Conservation (phyloP, 108 stramenopile species). For the Nannochloropsis gaditana region DNA sequence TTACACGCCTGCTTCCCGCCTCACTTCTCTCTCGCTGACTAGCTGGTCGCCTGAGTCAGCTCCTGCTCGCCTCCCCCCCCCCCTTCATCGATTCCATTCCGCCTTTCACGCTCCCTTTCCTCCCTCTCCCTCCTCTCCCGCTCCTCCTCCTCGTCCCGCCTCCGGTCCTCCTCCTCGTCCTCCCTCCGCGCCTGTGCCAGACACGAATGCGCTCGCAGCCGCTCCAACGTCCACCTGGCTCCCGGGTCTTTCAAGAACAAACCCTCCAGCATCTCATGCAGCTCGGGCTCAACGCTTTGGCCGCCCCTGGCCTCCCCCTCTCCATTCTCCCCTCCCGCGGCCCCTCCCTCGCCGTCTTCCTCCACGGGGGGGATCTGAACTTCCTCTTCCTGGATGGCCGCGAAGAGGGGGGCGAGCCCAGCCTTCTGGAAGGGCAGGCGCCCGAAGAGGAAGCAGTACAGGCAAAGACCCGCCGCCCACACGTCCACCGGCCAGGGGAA, state of each 20-base stretch:
- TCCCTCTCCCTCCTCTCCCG: not conserved
- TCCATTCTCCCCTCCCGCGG: conserved; percentile 20
- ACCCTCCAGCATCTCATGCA: conserved; percentile 30
- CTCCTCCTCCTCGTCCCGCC: not conserved
- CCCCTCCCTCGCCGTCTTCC: conserved; percentile 28
- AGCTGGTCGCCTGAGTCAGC: not conserved
- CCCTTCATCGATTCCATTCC: not conserved
- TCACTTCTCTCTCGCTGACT: not conserved
- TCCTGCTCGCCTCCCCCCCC: not conserved
- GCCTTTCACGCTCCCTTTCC: not conserved
- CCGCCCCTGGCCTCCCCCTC: not conserved
- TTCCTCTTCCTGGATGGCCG: conserved; percentile 31
- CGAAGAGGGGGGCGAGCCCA: conserved; percentile 36
- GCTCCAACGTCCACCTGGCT: conserved; percentile 25
- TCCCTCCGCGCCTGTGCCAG: conserved; percentile 17
- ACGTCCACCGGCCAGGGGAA: conserved; percentile 29
- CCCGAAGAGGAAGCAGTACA: conserved; percentile 39
- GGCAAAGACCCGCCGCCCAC: conserved; percentile 43
- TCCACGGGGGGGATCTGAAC: conserved; percentile 2
- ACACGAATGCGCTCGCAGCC: conserved; percentile 30
- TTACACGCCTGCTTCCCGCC: not conserved
- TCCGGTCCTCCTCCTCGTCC: not conserved
- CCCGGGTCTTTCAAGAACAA: conserved; percentile 36
- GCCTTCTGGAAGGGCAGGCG: conserved; percentile 33
- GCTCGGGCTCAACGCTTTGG: conserved; percentile 26